Base-by-base conservation (phyloP, 2,329 filamentous ascomycete species). In the Didymella pinodella region DNA sequence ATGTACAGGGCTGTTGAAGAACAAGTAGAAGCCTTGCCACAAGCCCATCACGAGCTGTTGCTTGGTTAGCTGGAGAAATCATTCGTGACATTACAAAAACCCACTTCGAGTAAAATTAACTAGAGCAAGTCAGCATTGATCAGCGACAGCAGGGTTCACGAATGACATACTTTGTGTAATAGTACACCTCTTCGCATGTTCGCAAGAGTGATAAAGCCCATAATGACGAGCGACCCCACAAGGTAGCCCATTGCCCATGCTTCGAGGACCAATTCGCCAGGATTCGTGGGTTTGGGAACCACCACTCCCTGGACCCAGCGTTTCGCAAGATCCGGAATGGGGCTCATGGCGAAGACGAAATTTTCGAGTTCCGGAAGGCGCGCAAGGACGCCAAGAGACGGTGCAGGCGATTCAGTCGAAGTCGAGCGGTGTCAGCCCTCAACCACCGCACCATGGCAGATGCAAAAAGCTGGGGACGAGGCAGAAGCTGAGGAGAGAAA, bases 1-100 rank as follows among this genome's bases (percentile, higher is more conserved):
- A 67, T 87, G 88, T 3, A 79, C 78, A 0, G 84, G 84, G 8
- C 79, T 80, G 60, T 81, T 76, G 53, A 83, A 81, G 74, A 88
- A 88, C 34, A 86, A 82, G 70, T 86, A 87, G 58, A 85, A 85
- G 7, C 85, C 85, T 67, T 87, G 84, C 49, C 82, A 81, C 59
- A 85, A 79, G 4, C 83, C 85, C 5, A 86, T 76, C n/a, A 87
- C 63, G 16, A 87, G 77, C 84, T 85, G 18, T 47, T 36, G 16
- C 31, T 22, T 14, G 20, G 43, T 73, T 53, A 69, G 62, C 31
- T 43, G 36, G 44, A 40, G 34, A 25, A 44, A 28, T 48, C 14
- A 29, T 32, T 18, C 44, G 22, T 25, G 20, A 61, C 29, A 59
- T 16, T 4, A 16, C 38, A 34, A 26, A 48, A 22, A 60, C 53